phyloP scores from a whole-genome alignment of 1,284 basidiomycete genomes.

The Ceratobasidium sp. region DNA sequence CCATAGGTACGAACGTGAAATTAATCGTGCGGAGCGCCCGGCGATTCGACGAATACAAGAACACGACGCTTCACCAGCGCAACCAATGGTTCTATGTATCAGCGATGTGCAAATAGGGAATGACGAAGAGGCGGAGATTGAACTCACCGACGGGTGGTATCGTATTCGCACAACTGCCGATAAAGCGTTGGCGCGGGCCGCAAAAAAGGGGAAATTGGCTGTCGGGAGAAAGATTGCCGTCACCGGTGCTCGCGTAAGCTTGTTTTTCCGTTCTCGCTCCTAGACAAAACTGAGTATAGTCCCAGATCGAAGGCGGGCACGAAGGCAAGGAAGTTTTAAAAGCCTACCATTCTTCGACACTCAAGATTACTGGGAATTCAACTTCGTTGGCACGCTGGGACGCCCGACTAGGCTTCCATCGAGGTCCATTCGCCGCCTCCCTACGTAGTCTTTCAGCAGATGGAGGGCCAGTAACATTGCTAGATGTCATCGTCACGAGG shows the following conservation, averaged over 20 bases:
- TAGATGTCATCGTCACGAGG: slow-evolving; percentile 79
- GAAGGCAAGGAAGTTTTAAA: slow-evolving; percentile 85
- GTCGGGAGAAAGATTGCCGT: slow-evolving; percentile 85
- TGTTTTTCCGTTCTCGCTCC: too few species aligned
- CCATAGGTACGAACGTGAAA: slow-evolving; percentile 86
- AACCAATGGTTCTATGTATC: slow-evolving; percentile 84
- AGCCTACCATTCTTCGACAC: slow-evolving; percentile 67
- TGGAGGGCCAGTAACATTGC: slow-evolving; percentile 76
- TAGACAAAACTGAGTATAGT: neutral
- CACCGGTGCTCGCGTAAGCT: slow-evolving; percentile 74
- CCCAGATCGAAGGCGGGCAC: slow-evolving; percentile 70
- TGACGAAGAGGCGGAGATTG: slow-evolving; percentile 57
- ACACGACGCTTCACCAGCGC: slow-evolving; percentile 71
- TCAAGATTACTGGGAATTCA: slow-evolving; percentile 81
- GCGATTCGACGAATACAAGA: slow-evolving; percentile 77
- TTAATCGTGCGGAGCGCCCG: slow-evolving; percentile 78
- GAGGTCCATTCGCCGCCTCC: slow-evolving; percentile 68
- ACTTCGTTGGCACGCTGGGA: slow-evolving; percentile 87
- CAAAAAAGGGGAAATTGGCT: slow-evolving; percentile 66
- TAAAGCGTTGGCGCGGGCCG: slow-evolving; percentile 70
- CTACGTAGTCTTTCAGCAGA: slow-evolving; percentile 80
- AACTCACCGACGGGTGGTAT: slow-evolving; percentile 98
- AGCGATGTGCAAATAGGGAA: slow-evolving; percentile 55
- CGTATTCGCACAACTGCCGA: slow-evolving; percentile 78
- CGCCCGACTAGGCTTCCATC: slow-evolving; percentile 78